A percentile compares a stretch with the other conserved stretches of the same genome.
These are phyloP conservation scores for Fusarium sororula DNA, from an alignment of 2,329 filamentous ascomycete species.

Conservation along the genomic window DNA sequence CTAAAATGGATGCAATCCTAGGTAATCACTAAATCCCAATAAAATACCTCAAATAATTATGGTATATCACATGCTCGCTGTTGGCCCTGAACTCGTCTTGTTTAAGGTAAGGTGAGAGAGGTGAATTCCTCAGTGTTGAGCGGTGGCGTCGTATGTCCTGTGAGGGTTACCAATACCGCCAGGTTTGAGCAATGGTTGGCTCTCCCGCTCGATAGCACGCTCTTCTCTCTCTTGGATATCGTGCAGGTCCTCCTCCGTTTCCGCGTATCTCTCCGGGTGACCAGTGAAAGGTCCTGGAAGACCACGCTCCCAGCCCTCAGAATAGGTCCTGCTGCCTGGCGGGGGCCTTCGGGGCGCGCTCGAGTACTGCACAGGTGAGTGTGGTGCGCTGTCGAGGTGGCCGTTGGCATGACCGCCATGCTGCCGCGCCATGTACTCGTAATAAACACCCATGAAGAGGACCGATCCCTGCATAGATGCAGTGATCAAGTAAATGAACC, in stretches of 20 bases:
- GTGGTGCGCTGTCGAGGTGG: slow-evolving; percentile 39
- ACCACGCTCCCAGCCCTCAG: slow-evolving; percentile 61
- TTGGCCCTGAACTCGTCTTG: slow-evolving; percentile 8
- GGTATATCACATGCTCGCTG: slow-evolving; percentile 40
- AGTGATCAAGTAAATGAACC: slow-evolving; percentile 90
- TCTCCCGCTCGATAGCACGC: slow-evolving; percentile 59
- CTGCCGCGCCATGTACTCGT: slow-evolving; percentile 64
- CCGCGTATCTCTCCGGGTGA: slow-evolving; percentile 62
- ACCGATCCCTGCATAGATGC: slow-evolving; percentile 85
- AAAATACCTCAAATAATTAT: slow-evolving; percentile 10
- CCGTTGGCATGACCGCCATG: slow-evolving; percentile 38
- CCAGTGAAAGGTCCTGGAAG: slow-evolving; percentile 61
- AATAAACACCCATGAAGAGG: slow-evolving; percentile 82
- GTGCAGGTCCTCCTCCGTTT: slow-evolving; percentile 61
- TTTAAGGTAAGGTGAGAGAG: background rate
- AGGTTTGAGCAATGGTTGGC: slow-evolving; percentile 59
- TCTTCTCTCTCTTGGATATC: slow-evolving; percentile 62
- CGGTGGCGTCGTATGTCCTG: slow-evolving; percentile 50
- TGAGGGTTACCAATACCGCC: slow-evolving; percentile 60
- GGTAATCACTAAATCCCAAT: slow-evolving; percentile 23
- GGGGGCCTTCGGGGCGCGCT: slow-evolving; percentile 47
- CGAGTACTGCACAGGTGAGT: slow-evolving; percentile 43
- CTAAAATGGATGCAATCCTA: slow-evolving; percentile 26
- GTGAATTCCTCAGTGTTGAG: slow-evolving; percentile 21
- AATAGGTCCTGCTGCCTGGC: slow-evolving; percentile 55